phyloP scores from a whole-genome alignment of 1,284 basidiomycete genomes.

The Exobasidium rhododendri region DNA sequence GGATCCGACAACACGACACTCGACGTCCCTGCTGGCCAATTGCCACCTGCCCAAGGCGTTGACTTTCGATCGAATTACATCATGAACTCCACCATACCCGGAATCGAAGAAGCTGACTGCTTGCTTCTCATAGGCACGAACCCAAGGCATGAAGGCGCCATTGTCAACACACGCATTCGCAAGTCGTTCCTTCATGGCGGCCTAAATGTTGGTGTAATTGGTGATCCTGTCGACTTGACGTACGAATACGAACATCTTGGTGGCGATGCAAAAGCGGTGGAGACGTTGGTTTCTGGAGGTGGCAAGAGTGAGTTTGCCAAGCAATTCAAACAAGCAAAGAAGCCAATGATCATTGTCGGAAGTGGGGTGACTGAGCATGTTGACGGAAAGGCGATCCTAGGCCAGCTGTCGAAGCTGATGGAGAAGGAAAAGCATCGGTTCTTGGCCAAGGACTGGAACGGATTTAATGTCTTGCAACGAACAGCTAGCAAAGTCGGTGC shows the following conservation, averaged over 20 bases:
- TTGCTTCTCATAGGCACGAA: conserved; percentile 95
- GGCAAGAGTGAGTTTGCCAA: conserved; percentile 72
- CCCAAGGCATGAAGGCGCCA: conserved; percentile 94
- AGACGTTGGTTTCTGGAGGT: conserved; percentile 66
- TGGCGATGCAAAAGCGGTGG: conserved; percentile 71
- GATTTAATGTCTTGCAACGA: conserved; percentile 87
- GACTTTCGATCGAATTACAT: conserved; percentile 95
- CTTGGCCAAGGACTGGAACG: conserved; percentile 88
- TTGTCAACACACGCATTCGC: conserved; percentile 93
- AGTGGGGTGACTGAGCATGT: conserved; percentile 81
- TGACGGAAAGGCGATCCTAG: conserved; percentile 77
- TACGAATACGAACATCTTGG: conserved; percentile 93
- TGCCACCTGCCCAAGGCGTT: conserved; percentile 70
- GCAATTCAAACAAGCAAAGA: conserved; percentile 86
- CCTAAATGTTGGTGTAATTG: conserved; percentile 83
- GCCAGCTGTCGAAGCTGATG: conserved; percentile 75
- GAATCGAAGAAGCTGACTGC: conserved; percentile 84
- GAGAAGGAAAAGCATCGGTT: conserved; percentile 63
- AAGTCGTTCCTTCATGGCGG: conserved; percentile 85
- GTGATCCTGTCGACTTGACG: conserved; percentile 84
- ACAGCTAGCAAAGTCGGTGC: conserved; percentile 87
- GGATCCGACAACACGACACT: conserved; percentile 91
- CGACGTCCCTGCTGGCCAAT: conserved; percentile 70
- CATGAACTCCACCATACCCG: conserved; percentile 91
- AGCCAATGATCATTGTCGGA: conserved; percentile 89